Evolutionary conservation across 2,329 filamentous ascomycete species (phyloP).

Genomic region (Fusarium sarcochroum): DNA sequence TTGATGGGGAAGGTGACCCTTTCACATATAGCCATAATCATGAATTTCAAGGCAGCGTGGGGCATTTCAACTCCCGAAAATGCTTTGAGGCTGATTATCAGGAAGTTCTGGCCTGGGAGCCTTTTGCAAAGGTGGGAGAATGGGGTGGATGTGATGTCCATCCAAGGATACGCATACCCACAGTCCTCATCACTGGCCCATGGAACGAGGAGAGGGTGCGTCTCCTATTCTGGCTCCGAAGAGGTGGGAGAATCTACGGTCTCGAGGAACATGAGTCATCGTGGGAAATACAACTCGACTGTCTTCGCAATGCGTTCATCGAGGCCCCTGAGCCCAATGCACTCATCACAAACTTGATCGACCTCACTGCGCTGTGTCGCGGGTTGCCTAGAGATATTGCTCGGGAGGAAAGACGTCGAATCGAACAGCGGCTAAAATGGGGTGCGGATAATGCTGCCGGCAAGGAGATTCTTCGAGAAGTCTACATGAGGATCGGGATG

Average conservation of each 20-base stretch:
- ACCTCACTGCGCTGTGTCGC: conserved; percentile 47
- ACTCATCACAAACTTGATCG: conserved; percentile 52
- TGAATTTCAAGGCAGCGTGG: conserved; percentile 42
- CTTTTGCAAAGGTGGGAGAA: conserved; percentile 33
- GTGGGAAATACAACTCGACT: conserved; percentile 60
- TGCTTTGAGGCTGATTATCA: conserved; percentile 58
- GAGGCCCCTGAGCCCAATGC: conserved; percentile 47
- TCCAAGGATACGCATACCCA: conserved; percentile 56
- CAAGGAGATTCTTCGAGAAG: conserved; percentile 46
- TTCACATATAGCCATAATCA: conserved; percentile 31
- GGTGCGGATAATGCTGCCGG: conserved; percentile 46
- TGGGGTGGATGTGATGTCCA: conserved; percentile 57
- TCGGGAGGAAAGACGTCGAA: conserved; percentile 42
- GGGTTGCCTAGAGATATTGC: conserved; percentile 51
- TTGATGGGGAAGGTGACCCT: conserved; percentile 20
- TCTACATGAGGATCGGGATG: conserved; percentile 39
- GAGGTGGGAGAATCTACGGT: conserved; percentile 53
- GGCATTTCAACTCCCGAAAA: conserved; percentile 52
- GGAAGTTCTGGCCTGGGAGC: conserved; percentile 44
- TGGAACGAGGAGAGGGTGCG: conserved; percentile 57
- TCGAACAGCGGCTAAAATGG: conserved; percentile 52
- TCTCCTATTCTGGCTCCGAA: conserved; percentile 63
- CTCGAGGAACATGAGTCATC: conserved; percentile 49
- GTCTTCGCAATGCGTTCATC: conserved; percentile 55
- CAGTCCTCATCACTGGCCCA: conserved; percentile 57